Evolutionary conservation across 106 monocot genomes (phyloP), one percentile per base, ranked within the genome.

Genomic region (Posidonia australis): DNA sequence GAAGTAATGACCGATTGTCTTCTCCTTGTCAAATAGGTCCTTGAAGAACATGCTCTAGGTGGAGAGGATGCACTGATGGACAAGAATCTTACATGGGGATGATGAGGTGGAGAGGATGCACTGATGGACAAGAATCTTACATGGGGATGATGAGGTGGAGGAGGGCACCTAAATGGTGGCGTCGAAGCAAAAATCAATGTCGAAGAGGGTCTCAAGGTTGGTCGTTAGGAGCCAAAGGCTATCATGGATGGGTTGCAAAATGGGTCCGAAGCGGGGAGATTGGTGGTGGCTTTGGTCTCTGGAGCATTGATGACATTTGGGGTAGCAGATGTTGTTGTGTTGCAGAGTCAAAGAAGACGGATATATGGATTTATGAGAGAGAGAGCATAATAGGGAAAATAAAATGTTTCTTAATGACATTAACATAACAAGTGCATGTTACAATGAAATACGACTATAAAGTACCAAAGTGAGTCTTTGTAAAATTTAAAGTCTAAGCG

Each of bases 51-150:
- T 78, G 74, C 92, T 85, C 22, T 88, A 78, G 1, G 88, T 75
- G 16, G 79, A 70, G 51, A 92, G 85, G 44, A 92, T 61, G 84
- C 84, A 88, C 5, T 82, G 73, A 80, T 92, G 88, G 66, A 80
- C 78, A 5, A 48, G 54, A 42, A 92, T 43, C 26, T 78, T 74
- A 12, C 53, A 51, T 7, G 31, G 75, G 13, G 54, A 78, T 7
- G 47, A 46, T 5, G 26, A 54, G 5, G 88, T 75, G 16, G 79
- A 70, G 51, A 92, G 85, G 44, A 92, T 61, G 84, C 84, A 88
- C 5, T 82, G 73, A 80, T 92, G 88, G 66, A 80, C 78, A 5
- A 48, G 54, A 42, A 92, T 43, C 26, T 78, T 74, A 12, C 53
- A 51, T 7, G 31, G 75, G 13, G 54, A 78, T 7, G 47, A 46